Evolutionary conservation across 495 filamentous ascomycete species (phyloP), one percentile per base, ranked within the genome.

Genomic region (Hypoxylon lenormandii): DNA sequence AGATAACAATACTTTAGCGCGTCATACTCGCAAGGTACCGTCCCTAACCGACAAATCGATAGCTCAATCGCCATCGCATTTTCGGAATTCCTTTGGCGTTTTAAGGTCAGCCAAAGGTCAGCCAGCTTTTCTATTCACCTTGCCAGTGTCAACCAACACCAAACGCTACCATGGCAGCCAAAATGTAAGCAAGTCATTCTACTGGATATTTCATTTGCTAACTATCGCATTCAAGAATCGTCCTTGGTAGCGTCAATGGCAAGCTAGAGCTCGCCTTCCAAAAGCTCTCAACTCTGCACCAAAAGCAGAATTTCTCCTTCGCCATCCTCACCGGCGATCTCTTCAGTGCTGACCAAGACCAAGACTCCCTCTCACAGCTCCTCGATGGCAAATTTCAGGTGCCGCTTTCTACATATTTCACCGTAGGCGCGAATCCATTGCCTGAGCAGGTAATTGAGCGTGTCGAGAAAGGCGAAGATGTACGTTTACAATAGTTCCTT

Each of bases 361-460:
- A 89, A 28, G 82, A 85, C 3, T 81, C 87, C 50, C 79, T 96
- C 6, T 78, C 80, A 15, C 82, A 84, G 5, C 83, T 98, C 3
- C 79, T 98, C 0, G 79, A 85, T 26, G 92, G 91, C 19, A 82
- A 84, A 23, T 90, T 96, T 54, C 69, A 76, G 8, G 84, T 97
- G 11, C 88, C 93, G 0, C 79, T 97, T 2, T 88, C 93, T 1
- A 94, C 89, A 11, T 98, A 98, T 79, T 97, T 97, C 74, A 89
- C 88, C 0, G 79, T 96, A 30, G 93, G 93, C 36, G 85, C 80
- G 21, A 78, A 79, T 19, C 76, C 89, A 11, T 80, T 98, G 13
- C 96, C 95, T 1, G 73, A 80, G 13, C 73, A 80, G 4, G 82
- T 97, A 1, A 74, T 91, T 23, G 87, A 92, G 70, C 89, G 85